phyloP scores from a whole-genome alignment of 805 yeast genomes.

The Yarrowia yakushimensis region DNA sequence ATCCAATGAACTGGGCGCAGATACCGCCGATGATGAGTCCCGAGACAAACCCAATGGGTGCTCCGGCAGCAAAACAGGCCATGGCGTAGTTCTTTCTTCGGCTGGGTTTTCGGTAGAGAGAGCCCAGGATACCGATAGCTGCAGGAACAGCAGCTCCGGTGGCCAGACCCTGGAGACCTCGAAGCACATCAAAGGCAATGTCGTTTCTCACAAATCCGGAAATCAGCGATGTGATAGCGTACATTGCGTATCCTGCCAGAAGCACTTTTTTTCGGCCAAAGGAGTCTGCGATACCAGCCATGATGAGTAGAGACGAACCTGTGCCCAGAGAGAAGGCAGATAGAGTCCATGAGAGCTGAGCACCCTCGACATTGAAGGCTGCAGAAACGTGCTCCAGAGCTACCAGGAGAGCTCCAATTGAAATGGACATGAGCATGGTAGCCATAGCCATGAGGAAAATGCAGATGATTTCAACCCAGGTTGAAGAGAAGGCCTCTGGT shows the following conservation, averaged over 20 bases:
- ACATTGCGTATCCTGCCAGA: constrained; percentile 38
- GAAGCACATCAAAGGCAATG: constrained; percentile 41
- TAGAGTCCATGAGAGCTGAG: constrained; percentile 45
- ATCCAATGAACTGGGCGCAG: constrained; percentile 40
- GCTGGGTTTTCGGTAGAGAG: constrained; percentile 41
- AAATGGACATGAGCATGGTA: constrained; percentile 43
- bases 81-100: constrained; percentile 44
- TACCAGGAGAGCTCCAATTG: constrained; percentile 41
- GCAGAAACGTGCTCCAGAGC: constrained; percentile 40
- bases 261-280: constrained; percentile 46
- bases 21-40: constrained; percentile 48
- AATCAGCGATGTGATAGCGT: constrained; percentile 37
- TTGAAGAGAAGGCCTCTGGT: background rate
- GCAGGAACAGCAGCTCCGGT: constrained; percentile 48
- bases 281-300: constrained; percentile 49
- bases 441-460: constrained; percentile 41
- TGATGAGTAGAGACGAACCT: constrained; percentile 44
- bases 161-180: constrained; percentile 47
- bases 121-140: constrained; percentile 47
- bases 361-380: constrained; percentile 42
- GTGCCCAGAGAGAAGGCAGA: constrained; percentile 44
- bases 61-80: constrained; percentile 47
- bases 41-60: constrained; percentile 47
- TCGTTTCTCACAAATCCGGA: constrained; percentile 34
- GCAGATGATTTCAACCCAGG: constrained; percentile 36